phyloP scores from a whole-genome alignment of 768 basidiomycete genomes.

The Rhodotorula diobovata region DNA sequence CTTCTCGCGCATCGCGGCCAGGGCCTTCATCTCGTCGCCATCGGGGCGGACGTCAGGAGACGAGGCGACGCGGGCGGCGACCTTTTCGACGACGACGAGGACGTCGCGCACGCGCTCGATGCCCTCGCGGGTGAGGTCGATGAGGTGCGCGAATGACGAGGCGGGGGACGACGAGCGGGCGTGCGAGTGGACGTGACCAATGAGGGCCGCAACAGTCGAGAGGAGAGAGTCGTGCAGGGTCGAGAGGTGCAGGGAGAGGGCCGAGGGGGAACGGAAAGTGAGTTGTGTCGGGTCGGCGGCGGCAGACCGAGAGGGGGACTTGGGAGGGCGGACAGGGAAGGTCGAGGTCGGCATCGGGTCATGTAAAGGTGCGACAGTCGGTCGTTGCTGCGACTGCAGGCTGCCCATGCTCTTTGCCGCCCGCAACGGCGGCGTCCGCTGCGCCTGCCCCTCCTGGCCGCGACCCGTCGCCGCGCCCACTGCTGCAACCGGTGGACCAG shows the following conservation, averaged over 20 bases:
- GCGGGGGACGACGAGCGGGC: constrained; percentile 76
- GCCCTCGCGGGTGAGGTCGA: constrained; percentile 89
- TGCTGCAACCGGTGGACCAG: background rate
- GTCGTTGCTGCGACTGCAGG: constrained; percentile 13
- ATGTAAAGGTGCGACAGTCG: background rate
- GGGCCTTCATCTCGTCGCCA: constrained; percentile 58
- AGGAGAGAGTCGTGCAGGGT: constrained; percentile 79
- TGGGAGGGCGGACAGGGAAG: background rate
- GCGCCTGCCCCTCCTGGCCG: background rate
- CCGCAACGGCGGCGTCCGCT: background rate
- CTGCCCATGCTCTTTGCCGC: constrained; percentile 22
- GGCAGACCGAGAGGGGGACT: background rate
- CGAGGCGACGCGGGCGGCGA: constrained; percentile 47
- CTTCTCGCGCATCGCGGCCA: constrained; percentile 69
- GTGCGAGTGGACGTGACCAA: constrained; percentile 93
- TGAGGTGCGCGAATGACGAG: constrained; percentile 85
- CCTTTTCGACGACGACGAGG: constrained; percentile 83
- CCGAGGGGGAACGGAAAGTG: constrained; percentile 17
- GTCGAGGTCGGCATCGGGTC: background rate
- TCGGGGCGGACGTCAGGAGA: constrained; percentile 12
- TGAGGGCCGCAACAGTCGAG: constrained; percentile 92
- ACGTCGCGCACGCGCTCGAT: constrained; percentile 89
- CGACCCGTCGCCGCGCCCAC: background rate
- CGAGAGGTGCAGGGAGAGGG: constrained; percentile 21
- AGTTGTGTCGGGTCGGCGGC: background rate